These are phyloP conservation scores for Centella asiatica DNA, from an alignment of 129 eudicot species.

Conservation along the genomic window DNA sequence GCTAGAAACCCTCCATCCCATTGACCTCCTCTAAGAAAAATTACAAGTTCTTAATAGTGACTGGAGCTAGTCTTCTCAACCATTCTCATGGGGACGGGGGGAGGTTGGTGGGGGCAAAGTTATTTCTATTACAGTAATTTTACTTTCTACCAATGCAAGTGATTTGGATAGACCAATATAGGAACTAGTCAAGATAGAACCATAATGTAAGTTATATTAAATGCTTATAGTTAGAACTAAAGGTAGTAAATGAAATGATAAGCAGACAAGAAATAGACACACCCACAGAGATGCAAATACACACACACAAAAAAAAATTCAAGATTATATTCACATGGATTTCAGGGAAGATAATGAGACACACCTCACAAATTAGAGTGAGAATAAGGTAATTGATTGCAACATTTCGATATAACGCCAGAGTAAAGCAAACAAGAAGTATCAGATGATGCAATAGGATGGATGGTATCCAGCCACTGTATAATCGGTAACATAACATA, in stretches of 20 bases:
- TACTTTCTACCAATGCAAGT: background rate
- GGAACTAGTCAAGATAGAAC: background rate
- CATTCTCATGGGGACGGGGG: too few species aligned
- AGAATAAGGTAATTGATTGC: slow-evolving; percentile 95
- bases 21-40: too few species aligned
- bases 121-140: too few species aligned
- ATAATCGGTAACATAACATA: slow-evolving; percentile 64
- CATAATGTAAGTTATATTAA: background rate
- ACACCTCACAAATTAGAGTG: slow-evolving; percentile 90
- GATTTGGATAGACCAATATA: background rate
- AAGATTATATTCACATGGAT: background rate
- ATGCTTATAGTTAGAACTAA: background rate
- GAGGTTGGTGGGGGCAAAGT: too few species aligned
- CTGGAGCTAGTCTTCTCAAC: too few species aligned
- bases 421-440: slow-evolving; percentile 91
- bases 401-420: slow-evolving; percentile 76
- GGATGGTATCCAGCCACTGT: slow-evolving; percentile 74
- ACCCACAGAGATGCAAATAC: background rate
- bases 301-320: background rate
- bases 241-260: background rate
- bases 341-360: background rate
- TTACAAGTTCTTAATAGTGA: too few species aligned
- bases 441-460: slow-evolving; percentile 75
- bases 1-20: too few species aligned
- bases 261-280: too few species aligned